Percentiles rank a stretch among this genome's conserved stretches.
Conservation (phyloP, 805 yeast species). For the Candida corydali region DNA sequence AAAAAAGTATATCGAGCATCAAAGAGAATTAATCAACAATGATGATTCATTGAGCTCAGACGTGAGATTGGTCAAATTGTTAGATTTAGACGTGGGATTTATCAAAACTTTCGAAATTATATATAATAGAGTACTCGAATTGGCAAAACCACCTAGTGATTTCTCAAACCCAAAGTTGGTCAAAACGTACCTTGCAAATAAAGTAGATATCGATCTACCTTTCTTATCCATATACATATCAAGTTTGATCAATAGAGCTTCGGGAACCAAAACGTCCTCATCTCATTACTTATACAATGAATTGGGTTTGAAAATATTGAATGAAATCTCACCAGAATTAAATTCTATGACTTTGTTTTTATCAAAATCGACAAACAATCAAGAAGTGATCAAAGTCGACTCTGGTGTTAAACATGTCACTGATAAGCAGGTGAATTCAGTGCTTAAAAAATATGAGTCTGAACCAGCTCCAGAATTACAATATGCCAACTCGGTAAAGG, state of each 20-base stretch:
- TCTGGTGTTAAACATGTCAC: slow-evolving; percentile 11
- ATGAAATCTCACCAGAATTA: slow-evolving; percentile 34
- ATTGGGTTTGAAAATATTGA: slow-evolving; percentile 27
- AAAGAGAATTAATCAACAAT: slow-evolving; percentile 13
- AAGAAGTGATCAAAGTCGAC: slow-evolving; percentile 3
- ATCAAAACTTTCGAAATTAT: slow-evolving; percentile 24
- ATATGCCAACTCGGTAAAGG: slow-evolving; percentile 1
- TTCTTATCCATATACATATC: slow-evolving; percentile 26
- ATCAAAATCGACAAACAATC: slow-evolving; percentile 1
- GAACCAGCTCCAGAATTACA: background rate
- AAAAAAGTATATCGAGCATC: slow-evolving; percentile 14
- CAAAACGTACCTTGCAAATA: slow-evolving; percentile 16
- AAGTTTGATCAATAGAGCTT: slow-evolving; percentile 7
- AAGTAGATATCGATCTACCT: slow-evolving; percentile 28
- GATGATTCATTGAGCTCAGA: slow-evolving; percentile 13
- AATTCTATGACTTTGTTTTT: slow-evolving; percentile 14
- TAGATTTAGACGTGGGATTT: slow-evolving; percentile 25
- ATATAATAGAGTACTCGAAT: slow-evolving; percentile 20
- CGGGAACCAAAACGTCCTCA: slow-evolving; percentile 22
- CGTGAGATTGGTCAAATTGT: slow-evolving; percentile 19
- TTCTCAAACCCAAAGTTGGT: slow-evolving; percentile 6
- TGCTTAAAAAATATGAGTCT: slow-evolving; percentile 3
- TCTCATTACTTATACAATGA: slow-evolving; percentile 28
- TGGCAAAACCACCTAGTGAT: slow-evolving; percentile 32
- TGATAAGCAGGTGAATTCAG: slow-evolving; percentile 13